Evolutionary conservation across 1,284 basidiomycete species (phyloP).

Genomic region (Erythrobasidium hasegawianum): DNA sequence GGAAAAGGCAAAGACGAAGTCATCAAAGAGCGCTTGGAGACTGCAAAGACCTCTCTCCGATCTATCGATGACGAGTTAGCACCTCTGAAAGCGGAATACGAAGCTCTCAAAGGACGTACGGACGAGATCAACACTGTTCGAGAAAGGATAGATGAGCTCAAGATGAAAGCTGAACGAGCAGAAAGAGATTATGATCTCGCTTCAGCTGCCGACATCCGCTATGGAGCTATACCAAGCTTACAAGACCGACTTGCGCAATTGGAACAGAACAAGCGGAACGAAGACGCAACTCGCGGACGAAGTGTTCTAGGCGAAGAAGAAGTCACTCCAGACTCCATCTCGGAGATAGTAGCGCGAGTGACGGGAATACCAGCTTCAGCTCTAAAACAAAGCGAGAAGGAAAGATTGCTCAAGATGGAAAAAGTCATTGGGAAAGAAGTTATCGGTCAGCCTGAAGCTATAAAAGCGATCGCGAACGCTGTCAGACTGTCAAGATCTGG

Average conservation of each 20-base stretch:
- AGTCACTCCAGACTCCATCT: conserved; percentile 55
- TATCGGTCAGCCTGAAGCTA: conserved; percentile 58
- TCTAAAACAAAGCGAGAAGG: conserved; percentile 47
- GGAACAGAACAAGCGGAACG: conserved; percentile 54
- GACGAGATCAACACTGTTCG: conserved; percentile 79
- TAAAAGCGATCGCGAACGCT: conserved; percentile 57
- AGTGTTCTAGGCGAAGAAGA: conserved; percentile 48
- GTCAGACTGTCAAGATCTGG: conserved; percentile 59
- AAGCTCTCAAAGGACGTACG: conserved; percentile 80
- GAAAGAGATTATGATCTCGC: conserved; percentile 66
- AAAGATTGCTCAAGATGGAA: conserved; percentile 55
- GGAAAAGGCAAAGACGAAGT: conserved; percentile 80
- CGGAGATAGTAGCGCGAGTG: conserved; percentile 57
- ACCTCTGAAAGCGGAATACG: conserved; percentile 82
- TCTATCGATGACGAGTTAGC: conserved; percentile 84
- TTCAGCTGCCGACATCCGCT: conserved; percentile 84
- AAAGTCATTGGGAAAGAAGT: conserved; percentile 53
- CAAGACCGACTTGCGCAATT: conserved; percentile 62
- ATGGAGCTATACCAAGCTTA: conserved; percentile 91
- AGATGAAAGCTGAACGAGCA: conserved; percentile 88
- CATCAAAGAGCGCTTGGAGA: conserved; percentile 78
- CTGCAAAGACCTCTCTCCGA: conserved; percentile 74
- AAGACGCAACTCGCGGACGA: conserved; percentile 49
- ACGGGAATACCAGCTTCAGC: conserved; percentile 48
- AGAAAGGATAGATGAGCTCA: conserved; percentile 83